phyloP scores from a whole-genome alignment of 1,139 yeast species.

The Sugiyamaella neomexicana region DNA sequence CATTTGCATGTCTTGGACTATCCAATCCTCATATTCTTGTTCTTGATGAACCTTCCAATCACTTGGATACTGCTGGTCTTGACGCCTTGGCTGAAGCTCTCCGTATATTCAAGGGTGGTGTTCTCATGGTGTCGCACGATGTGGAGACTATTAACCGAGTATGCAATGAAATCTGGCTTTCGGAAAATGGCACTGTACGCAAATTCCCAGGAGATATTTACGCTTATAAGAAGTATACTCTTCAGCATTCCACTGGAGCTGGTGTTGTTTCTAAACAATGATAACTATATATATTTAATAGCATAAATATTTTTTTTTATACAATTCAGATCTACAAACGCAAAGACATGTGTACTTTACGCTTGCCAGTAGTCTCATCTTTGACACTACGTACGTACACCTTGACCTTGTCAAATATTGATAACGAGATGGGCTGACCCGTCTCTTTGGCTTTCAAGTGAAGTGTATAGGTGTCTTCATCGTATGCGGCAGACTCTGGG shows the following conservation, averaged over 20 bases:
- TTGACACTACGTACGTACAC: conserved; percentile 80
- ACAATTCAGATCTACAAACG: conserved; percentile 16
- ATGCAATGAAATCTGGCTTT: conserved; percentile 93
- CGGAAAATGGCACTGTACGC: conserved; percentile 78
- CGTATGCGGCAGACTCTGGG: conserved; percentile 65
- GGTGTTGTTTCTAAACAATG: conserved; percentile 90
- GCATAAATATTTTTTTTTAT: background rate
- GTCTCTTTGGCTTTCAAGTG: conserved; percentile 50
- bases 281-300: background rate
- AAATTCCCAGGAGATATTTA: conserved; percentile 82
- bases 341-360: conserved; percentile 73
- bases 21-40: conserved; percentile 89
- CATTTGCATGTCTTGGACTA: conserved; percentile 92
- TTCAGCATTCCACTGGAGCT: conserved; percentile 69
- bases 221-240: conserved; percentile 86
- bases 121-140: conserved; percentile 97
- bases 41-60: conserved; percentile 98
- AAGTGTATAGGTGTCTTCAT: conserved; percentile 76
- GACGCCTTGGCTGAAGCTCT: conserved; percentile 93
- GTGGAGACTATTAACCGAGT: conserved; percentile 84
- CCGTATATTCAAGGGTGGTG: conserved; percentile 87
- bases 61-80: conserved; percentile 95
- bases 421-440: conserved; percentile 44
- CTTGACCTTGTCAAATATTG: conserved; percentile 80
- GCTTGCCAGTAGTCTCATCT: conserved; percentile 88